phyloP scores from a whole-genome alignment of 2,329 filamentous ascomycete genomes.

The Colletotrichum theobromicola region DNA sequence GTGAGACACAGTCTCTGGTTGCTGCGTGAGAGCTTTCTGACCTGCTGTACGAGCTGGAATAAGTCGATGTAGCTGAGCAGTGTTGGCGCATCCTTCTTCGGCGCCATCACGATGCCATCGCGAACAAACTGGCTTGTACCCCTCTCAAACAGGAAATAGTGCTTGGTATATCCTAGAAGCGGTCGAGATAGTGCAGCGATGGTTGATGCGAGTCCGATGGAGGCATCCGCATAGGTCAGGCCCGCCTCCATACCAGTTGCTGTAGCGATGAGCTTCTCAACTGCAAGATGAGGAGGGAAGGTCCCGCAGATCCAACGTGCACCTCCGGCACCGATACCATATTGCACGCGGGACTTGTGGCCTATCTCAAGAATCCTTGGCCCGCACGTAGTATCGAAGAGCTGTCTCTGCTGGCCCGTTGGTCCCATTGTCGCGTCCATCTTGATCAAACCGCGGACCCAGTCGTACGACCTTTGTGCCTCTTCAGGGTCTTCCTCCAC shows the following conservation, averaged over 20 bases:
- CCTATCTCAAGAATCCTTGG: background rate
- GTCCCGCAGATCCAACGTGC: slow-evolving; percentile 17
- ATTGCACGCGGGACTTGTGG: background rate
- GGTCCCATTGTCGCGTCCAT: background rate
- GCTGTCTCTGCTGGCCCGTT: background rate
- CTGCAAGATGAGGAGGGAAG: slow-evolving; percentile 10
- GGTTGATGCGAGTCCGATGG: slow-evolving; percentile 11
- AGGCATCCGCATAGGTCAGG: slow-evolving; percentile 12
- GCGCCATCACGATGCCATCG: background rate
- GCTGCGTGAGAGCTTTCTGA: background rate
- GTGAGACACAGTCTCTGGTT: background rate
- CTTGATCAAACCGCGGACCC: background rate
- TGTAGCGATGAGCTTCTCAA: slow-evolving; percentile 7
- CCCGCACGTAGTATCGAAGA: background rate
- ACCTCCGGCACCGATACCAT: slow-evolving; percentile 17
- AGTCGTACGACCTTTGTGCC: background rate
- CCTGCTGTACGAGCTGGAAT: background rate
- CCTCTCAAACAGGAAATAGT: background rate
- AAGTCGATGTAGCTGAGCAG: slow-evolving; percentile 2
- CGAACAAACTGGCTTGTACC: slow-evolving; percentile 2
- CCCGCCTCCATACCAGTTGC: slow-evolving; percentile 1
- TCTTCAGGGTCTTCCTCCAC: background rate
- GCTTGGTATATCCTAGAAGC: background rate
- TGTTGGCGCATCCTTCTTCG: background rate
- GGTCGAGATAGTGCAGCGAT: slow-evolving; percentile 6